A percentile compares a stretch with the other conserved stretches of the same genome.
These are phyloP conservation scores for Aspergillus phoenicis DNA, from an alignment of 2,329 filamentous ascomycete genomes.

Conservation along the genomic window DNA sequence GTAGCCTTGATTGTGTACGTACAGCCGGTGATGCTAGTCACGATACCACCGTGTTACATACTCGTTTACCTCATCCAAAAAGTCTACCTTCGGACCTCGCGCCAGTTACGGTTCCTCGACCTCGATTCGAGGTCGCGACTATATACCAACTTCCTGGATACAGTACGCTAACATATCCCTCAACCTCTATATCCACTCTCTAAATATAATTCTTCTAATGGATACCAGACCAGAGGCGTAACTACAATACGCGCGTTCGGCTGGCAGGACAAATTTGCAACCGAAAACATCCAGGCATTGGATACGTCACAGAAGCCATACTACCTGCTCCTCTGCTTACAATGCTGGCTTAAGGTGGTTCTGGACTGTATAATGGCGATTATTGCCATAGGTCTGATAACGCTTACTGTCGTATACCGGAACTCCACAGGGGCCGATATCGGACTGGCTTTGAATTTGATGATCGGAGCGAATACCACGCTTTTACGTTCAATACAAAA, in stretches of 20 bases:
- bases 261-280: background rate
- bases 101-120: background rate
- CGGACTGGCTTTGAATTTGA: constrained; percentile 50
- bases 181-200: background rate
- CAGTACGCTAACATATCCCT: background rate
- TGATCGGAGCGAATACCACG: constrained; percentile 50
- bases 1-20: background rate
- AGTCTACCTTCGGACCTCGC: background rate
- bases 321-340: background rate
- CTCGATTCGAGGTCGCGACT: background rate
- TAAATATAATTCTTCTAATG: background rate
- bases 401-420: background rate
- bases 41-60: background rate
- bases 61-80: background rate
- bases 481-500: constrained; percentile 46
- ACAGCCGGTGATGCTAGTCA: background rate
- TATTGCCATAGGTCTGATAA: background rate
- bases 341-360: background rate
- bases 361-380: background rate
- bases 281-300: background rate
- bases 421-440: constrained; percentile 34
- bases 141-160: background rate
- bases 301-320: background rate
- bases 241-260: background rate
- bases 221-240: background rate